Percentiles rank a stretch among this genome's conserved stretches.
phyloP scores from a whole-genome alignment of 1,284 basidiomycete species.

The Afroboletus lepidellus region DNA sequence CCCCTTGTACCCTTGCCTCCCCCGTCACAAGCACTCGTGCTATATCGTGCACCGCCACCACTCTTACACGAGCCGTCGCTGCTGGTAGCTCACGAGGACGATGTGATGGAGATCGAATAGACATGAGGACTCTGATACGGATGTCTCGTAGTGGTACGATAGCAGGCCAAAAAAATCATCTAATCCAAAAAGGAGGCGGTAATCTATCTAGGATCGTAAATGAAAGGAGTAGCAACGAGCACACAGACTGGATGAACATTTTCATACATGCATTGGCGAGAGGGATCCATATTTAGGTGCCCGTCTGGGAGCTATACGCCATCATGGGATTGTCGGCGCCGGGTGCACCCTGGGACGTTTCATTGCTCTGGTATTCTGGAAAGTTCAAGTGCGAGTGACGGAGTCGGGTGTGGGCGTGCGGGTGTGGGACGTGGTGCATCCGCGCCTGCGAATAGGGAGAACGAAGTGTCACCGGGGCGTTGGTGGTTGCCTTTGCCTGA shows the following conservation, averaged over 20 bases:
- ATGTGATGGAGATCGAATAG: constrained; percentile 62
- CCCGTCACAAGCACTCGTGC: constrained; percentile 52
- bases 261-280: constrained; percentile 4
- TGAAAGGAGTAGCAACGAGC: background rate
- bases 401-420: constrained; percentile 69
- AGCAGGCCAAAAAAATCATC: constrained; percentile 13
- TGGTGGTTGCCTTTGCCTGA: constrained; percentile 28
- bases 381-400: constrained; percentile 52
- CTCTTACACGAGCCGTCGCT: constrained; percentile 19
- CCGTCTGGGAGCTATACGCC: constrained; percentile 42
- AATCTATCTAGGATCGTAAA: constrained; percentile 30
- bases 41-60: constrained; percentile 49
- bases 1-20: constrained; percentile 21
- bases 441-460: constrained; percentile 50
- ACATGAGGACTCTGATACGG: constrained; percentile 1
- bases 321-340: constrained; percentile 44
- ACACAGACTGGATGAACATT: constrained; percentile 11
- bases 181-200: constrained; percentile 17
- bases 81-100: constrained; percentile 34
- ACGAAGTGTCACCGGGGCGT: constrained; percentile 45
- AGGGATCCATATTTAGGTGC: constrained; percentile 26
- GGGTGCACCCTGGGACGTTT: constrained; percentile 31
- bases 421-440: constrained; percentile 77
- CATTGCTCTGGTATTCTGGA: constrained; percentile 41
- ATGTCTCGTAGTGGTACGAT: constrained; percentile 14